Evolutionary conservation across 495 filamentous ascomycete species (phyloP).

Genomic region (Margaritispora aquatica): DNA sequence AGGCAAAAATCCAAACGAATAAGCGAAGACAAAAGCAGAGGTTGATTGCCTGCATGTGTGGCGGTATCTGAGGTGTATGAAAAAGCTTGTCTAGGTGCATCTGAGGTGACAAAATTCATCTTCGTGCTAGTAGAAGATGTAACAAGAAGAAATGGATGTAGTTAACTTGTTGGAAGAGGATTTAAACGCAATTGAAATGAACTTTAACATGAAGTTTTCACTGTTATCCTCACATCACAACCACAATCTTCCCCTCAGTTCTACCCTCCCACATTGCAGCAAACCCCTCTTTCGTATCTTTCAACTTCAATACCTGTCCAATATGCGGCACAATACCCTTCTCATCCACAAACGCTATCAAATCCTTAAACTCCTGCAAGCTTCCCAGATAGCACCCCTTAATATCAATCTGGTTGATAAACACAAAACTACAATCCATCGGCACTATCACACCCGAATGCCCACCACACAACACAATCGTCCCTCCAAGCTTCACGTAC

Average conservation of each 20-base stretch:
- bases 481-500: conserved; percentile 10
- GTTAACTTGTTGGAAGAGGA: too few relatives aligned
- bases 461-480: conserved; percentile 11
- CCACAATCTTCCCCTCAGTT: conserved; percentile 14
- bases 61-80: too few relatives aligned
- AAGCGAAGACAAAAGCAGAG: too few relatives aligned
- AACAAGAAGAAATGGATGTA: too few relatives aligned
- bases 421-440: not conserved
- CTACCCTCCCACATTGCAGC: conserved; percentile 7
- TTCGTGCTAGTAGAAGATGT: too few relatives aligned
- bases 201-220: too few relatives aligned
- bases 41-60: too few relatives aligned
- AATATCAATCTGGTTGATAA: conserved; percentile 12
- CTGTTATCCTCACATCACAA: conserved; percentile 8
- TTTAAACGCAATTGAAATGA: too few relatives aligned
- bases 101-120: too few relatives aligned
- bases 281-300: conserved; percentile 5
- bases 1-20: too few relatives aligned
- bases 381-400: conserved; percentile 8
- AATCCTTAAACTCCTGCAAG: conserved; percentile 10
- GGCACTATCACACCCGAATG: conserved; percentile 1
- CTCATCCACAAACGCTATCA: conserved; percentile 10
- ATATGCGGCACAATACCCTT: conserved; percentile 14
- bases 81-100: too few relatives aligned
- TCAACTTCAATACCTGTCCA: conserved; percentile 7